Evolutionary conservation across 305 asterid genomes (phyloP).

Genomic region (Rubia balearica): DNA sequence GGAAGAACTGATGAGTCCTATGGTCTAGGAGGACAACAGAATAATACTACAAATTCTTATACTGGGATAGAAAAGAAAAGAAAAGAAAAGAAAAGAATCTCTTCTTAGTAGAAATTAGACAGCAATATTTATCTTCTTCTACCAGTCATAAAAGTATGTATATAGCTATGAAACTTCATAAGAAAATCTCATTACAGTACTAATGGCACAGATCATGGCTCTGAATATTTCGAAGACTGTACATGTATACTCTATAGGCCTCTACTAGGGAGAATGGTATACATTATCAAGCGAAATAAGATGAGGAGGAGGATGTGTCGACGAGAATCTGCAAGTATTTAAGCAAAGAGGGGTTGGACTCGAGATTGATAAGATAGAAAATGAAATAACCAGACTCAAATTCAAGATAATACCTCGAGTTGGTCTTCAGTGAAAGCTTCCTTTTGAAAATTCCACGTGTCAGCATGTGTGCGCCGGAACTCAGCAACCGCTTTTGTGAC

Average conservation of each 20-base stretch:
- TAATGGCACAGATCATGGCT: neutral
- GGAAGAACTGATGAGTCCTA: conserved; percentile 64
- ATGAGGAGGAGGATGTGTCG: conserved; percentile 92
- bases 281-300: conserved; percentile 73
- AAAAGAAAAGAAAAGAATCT: neutral
- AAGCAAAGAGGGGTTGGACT: conserved; percentile 4
- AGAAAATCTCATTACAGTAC: conserved; percentile 4
- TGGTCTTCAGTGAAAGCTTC: conserved; percentile 91
- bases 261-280: conserved; percentile 12
- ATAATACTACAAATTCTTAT: neutral
- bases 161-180: conserved; percentile 10
- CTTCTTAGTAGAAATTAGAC: neutral
- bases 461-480: conserved; percentile 98
- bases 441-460: conserved; percentile 94
- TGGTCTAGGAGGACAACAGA: conserved; percentile 20
- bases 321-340: conserved; percentile 73
- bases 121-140: conserved; percentile 1
- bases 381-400: neutral
- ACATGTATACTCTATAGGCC: conserved; percentile 12
- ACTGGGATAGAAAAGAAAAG: neutral
- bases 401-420: conserved; percentile 71
- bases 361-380: neutral
- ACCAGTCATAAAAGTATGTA: conserved; percentile 7
- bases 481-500: conserved; percentile 98
- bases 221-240: conserved; percentile 7